Evolutionary conservation across 352 stramenopile species (phyloP).

Genomic region (Thraustochytrium striatum): DNA sequence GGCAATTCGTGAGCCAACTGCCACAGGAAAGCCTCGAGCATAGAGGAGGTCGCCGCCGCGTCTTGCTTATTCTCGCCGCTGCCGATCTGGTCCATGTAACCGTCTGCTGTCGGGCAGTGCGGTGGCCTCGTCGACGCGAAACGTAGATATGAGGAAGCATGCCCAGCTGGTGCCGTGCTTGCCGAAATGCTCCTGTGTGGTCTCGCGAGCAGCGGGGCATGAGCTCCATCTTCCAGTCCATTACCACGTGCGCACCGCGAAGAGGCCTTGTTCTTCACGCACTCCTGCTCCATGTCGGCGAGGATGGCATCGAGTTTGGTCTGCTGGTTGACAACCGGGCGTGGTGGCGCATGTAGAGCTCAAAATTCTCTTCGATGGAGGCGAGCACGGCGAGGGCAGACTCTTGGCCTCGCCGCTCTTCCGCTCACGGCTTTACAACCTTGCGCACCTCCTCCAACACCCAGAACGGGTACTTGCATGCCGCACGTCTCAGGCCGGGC

Average conservation of each 20-base stretch:
- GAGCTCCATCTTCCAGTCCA: neutral
- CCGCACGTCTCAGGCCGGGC: neutral
- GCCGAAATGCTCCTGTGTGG: neutral
- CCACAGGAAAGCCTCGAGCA: conserved; percentile 18
- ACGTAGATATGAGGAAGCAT: conserved; percentile 1
- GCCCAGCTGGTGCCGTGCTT: neutral
- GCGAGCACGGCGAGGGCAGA: neutral
- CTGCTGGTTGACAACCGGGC: neutral
- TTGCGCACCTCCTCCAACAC: neutral
- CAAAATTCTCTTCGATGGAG: neutral
- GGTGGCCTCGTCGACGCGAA: conserved; percentile 11
- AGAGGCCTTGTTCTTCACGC: neutral
- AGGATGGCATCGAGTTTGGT: neutral
- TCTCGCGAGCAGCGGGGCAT: neutral
- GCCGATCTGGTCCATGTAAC: conserved; percentile 29
- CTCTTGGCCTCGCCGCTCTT: neutral
- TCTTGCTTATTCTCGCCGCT: neutral
- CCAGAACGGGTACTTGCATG: neutral
- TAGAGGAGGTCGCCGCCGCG: neutral
- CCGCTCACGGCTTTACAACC: neutral
- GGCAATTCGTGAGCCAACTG: neutral
- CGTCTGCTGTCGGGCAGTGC: neutral
- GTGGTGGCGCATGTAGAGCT: neutral
- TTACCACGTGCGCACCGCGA: neutral
- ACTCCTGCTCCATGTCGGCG: neutral